A percentile compares a stretch with the other conserved stretches of the same genome.
phyloP scores from a whole-genome alignment of 2,329 filamentous ascomycete genomes.

The Cladophialophora carrionii region DNA sequence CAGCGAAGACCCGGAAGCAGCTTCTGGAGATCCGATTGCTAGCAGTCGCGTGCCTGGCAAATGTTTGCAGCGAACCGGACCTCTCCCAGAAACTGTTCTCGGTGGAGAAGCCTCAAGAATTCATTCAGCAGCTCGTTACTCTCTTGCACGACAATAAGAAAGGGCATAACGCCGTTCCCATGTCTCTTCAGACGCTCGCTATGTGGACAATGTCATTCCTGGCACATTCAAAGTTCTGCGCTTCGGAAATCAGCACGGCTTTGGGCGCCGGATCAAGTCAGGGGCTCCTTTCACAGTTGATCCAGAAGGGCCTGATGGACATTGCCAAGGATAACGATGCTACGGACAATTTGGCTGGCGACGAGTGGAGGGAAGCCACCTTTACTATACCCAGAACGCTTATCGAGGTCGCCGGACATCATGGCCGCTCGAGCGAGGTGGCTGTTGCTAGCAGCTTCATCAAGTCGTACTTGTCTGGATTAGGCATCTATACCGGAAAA shows the following conservation, averaged over 20 bases:
- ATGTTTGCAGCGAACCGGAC: constrained; percentile 79
- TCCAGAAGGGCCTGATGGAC: constrained; percentile 84
- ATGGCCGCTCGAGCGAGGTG: constrained; percentile 70
- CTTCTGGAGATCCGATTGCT: constrained; percentile 80
- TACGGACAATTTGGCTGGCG: constrained; percentile 66
- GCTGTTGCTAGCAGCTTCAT: constrained; percentile 81
- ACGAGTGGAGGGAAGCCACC: constrained; percentile 87
- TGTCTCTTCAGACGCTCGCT: constrained; percentile 79
- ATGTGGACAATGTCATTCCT: constrained; percentile 84
- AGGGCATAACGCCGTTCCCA: constrained; percentile 68
- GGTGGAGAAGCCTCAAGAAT: constrained; percentile 83
- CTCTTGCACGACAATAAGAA: constrained; percentile 81
- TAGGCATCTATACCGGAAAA: constrained; percentile 78
- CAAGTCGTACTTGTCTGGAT: constrained; percentile 84
- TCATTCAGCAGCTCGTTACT: constrained; percentile 90
- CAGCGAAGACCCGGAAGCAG: constrained; percentile 69
- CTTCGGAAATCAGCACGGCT: constrained; percentile 82
- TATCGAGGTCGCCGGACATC: constrained; percentile 35
- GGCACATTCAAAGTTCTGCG: constrained; percentile 74
- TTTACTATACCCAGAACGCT: constrained; percentile 87
- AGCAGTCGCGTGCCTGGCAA: constrained; percentile 87
- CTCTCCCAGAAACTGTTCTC: constrained; percentile 85
- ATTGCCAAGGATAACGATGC: constrained; percentile 66
- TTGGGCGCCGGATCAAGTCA: constrained; percentile 95
- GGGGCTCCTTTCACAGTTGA: constrained; percentile 88